Percentiles rank a stretch among this genome's conserved stretches.
Evolutionary conservation across 768 basidiomycete species (phyloP).

Genomic region (Polyporus arcularius): DNA sequence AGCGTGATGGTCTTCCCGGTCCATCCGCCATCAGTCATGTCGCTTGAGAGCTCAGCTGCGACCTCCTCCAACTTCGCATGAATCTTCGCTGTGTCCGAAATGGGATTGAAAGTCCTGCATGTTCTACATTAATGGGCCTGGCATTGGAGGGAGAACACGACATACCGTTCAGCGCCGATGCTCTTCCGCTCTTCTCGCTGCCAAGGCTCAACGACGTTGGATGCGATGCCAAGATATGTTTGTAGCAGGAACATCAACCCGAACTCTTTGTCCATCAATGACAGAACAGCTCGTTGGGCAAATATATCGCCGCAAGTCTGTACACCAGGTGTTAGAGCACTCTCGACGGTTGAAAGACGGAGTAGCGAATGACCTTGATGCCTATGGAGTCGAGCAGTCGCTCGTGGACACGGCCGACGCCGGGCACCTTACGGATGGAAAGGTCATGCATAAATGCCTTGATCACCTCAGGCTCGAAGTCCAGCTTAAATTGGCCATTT

Average conservation of each 20-base stretch:
- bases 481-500: slow-evolving; percentile 84
- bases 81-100: slow-evolving; percentile 65
- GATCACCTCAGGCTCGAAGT: slow-evolving; percentile 64
- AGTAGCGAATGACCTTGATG: slow-evolving; percentile 58
- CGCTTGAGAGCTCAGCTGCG: slow-evolving; percentile 76
- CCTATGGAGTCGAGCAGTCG: slow-evolving; percentile 83
- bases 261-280: slow-evolving; percentile 87
- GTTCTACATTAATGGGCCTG: background rate
- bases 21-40: slow-evolving; percentile 81
- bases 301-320: slow-evolving; percentile 92
- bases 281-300: slow-evolving; percentile 67
- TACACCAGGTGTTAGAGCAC: background rate
- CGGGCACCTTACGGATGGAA: slow-evolving; percentile 84
- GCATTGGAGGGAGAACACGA: too few species aligned
- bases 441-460: slow-evolving; percentile 77
- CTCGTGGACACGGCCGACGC: slow-evolving; percentile 90
- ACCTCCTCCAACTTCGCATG: slow-evolving; percentile 79
- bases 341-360: background rate
- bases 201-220: slow-evolving; percentile 76
- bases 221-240: slow-evolving; percentile 84
- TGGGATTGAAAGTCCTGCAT: slow-evolving; percentile 72
- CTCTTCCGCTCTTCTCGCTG: slow-evolving; percentile 86
- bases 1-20: slow-evolving; percentile 86
- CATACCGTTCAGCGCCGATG: slow-evolving; percentile 85
- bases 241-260: slow-evolving; percentile 74